Evolutionary conservation across 2,329 filamentous ascomycete species (phyloP).

Genomic region (Xylaria sp.): DNA sequence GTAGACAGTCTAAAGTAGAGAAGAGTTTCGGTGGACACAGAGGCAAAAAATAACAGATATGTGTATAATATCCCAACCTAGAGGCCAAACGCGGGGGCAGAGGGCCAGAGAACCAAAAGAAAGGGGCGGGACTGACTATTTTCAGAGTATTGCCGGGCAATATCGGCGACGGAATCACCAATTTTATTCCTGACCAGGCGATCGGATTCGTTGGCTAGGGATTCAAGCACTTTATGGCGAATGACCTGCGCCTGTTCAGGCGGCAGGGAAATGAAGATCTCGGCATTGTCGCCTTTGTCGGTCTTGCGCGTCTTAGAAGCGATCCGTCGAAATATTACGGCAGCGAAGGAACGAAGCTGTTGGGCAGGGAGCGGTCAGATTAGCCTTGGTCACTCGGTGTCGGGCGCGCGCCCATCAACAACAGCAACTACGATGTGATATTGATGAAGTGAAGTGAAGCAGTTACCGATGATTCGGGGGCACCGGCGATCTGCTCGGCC

Average conservation of each 20-base stretch:
- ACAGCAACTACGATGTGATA: not conserved
- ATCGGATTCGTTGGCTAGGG: constrained; percentile 77
- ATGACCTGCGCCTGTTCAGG: constrained; percentile 81
- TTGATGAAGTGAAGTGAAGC: not conserved
- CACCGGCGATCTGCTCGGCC: constrained; percentile 87
- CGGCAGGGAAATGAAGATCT: constrained; percentile 85
- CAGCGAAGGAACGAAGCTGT: constrained; percentile 88
- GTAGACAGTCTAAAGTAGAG: not conserved
- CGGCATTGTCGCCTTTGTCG: constrained; percentile 75
- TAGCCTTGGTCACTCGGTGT: constrained; percentile 9
- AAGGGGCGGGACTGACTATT: constrained; percentile 70
- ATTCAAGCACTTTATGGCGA: constrained; percentile 83
- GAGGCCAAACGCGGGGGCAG: not conserved
- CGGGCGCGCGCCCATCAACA: not conserved
- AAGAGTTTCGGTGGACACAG: not conserved
- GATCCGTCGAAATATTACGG: constrained; percentile 94
- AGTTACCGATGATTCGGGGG: constrained; percentile 78
- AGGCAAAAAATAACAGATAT: not conserved
- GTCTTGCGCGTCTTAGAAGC: constrained; percentile 88
- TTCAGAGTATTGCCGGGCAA: constrained; percentile 94
- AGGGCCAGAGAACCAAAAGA: constrained; percentile 5
- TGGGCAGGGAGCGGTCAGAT: constrained; percentile 13
- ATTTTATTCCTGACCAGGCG: constrained; percentile 90
- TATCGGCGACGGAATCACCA: constrained; percentile 95
- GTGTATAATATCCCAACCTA: not conserved